Percentiles rank a stretch among this genome's conserved stretches.
phyloP scores from a whole-genome alignment of 1,139 yeast genomes.

The Geotrichum phurueaensis region DNA sequence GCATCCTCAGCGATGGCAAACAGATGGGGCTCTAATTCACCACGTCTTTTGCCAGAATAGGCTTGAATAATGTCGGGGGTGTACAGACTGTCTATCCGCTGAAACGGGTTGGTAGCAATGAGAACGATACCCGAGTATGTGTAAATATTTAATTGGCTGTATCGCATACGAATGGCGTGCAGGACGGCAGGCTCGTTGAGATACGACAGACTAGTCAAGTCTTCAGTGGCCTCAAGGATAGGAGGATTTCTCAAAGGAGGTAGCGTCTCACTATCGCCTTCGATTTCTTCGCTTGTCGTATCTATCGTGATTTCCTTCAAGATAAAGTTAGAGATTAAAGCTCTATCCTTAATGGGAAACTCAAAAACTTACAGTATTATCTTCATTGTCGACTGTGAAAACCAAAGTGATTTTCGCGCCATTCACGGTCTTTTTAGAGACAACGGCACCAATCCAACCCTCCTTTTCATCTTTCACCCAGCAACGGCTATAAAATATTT shows the following conservation, averaged over 20 bases:
- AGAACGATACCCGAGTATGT: constrained; percentile 96
- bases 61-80: constrained; percentile 90
- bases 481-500: constrained; percentile 49
- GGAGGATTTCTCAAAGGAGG: constrained; percentile 94
- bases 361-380: constrained; percentile 37
- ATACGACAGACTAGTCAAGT: constrained; percentile 84
- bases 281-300: constrained; percentile 41
- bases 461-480: constrained; percentile 87
- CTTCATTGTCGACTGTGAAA: constrained; percentile 48
- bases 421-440: constrained; percentile 47
- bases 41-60: constrained; percentile 89
- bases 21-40: constrained; percentile 92
- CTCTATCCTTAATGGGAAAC: background rate
- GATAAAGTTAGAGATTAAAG: background rate
- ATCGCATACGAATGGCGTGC: constrained; percentile 90
- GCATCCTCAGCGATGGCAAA: constrained; percentile 98
- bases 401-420: constrained; percentile 50
- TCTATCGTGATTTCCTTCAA: constrained; percentile 25
- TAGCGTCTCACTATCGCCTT: constrained; percentile 37
- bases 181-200: constrained; percentile 90
- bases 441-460: constrained; percentile 92
- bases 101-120: constrained; percentile 95
- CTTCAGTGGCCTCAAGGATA: constrained; percentile 88
- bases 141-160: constrained; percentile 81
- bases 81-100: constrained; percentile 82